Evolutionary conservation across 2,329 filamentous ascomycete genomes (phyloP), one percentile per base, ranked within the genome.

Genomic region (Chaetomium strumarium): DNA sequence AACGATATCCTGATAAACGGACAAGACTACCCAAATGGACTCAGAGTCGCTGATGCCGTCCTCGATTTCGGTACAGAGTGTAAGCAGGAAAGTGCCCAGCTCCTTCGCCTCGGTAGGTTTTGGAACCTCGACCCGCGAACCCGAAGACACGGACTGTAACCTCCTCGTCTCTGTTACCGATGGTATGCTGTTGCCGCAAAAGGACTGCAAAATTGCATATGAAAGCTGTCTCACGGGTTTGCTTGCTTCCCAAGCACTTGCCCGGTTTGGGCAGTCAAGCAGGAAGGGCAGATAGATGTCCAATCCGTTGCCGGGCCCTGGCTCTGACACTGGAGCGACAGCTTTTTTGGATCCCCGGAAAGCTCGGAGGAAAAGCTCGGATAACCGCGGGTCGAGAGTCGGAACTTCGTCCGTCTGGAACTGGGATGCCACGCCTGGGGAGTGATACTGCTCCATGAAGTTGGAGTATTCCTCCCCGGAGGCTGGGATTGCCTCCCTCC

Each of bases 261-360:
- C 66, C 11, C 61, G 64, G 1, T 63, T 54, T 34, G 68, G 68
- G 36, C 66, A 67, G 53, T 75, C 72, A 10, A 74, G 60, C 16
- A 75, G 62, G 14, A 69, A 61, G 1, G 72, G 73, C 2, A 72
- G 57, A 48, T 72, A 75, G 52, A 73, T 68, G 1, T 64, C 60
- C 16, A 60, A 39, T 7, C 38, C 40, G 12, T 29, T 36, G 31
- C 8, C 56, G 6, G 34, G 3, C 4, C 16, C 3, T 2, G 29
- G 16, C 2, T 44, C 30, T 36, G 19, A 33, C 4, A 12, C n/a
- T 2, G n/a, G 13, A 8, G 33, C 49, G 1, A 10, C 29, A n/a
- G 5, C 2, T 13, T 14, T 36, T 5, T 24, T 24, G 24, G 38
- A 16, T 6, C 4, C 16, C 14, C 34, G 46, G 29, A 60, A 51